Base-by-base conservation (phyloP, 345 rosid species). In the Gossypium ekmanianum region DNA sequence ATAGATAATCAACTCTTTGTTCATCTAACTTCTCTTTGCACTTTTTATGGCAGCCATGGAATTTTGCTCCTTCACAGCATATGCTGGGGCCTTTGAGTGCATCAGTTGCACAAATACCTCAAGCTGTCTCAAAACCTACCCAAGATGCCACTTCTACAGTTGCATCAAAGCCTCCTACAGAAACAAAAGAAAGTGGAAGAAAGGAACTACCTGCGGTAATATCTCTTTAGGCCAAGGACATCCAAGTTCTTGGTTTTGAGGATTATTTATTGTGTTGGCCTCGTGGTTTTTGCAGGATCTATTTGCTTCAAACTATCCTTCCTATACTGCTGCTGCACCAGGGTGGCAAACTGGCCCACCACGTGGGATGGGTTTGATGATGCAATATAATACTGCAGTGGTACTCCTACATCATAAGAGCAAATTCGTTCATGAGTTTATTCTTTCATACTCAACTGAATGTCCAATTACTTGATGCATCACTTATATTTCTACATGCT, bases 311-410 rank as follows among this genome's bases (percentile, higher is more conserved):
- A 82, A 79, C 71, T 88, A 86, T 82, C 81, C 93, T 75, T 68
- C 85, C 81, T 91, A 78, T 74, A 83, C 80, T 71, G 88, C 87
- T 71, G 79, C 86, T 50, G 80, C 43, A 66, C 86, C 89, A 45
- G 92, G 91, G 75, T 95, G 98, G 98, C 98, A 91, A 76, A 81
- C 78, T 77, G 89, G 88, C 83, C 88, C 87, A 24, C 85, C 91
- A 56, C 86, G 57, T 70, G 93, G 89, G 66, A 79, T 91, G 88
- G 90, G 85, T 45, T 90, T 75, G 68, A 66, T 81, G 45, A 79
- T 87, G 90, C 97, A 82, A 78, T 89, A 91, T 82, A 87, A 77
- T 79, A 80, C 89, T 79, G 79, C 85, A 45, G 63, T 58, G 92
- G 95, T 95, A 82, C 56, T 75, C 69, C 77, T 61, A 73, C 52